These are phyloP conservation scores for Corinectria fuckeliana DNA, from an alignment of 2,329 filamentous ascomycete genomes.

Conservation along the genomic window DNA sequence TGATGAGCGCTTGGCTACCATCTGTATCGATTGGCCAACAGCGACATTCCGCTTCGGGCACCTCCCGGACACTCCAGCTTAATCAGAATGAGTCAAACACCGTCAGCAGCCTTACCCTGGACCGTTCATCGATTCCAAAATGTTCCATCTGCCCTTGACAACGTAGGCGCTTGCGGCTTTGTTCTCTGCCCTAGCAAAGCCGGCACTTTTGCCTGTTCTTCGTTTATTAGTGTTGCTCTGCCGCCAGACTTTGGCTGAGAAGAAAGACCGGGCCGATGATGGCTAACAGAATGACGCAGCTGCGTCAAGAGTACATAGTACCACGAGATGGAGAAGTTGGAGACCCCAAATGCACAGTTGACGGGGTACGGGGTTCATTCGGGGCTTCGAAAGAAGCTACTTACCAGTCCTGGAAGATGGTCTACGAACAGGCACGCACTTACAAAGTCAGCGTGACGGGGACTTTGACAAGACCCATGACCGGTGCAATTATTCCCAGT, in stretches of 20 bases:
- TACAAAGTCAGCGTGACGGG: neutral
- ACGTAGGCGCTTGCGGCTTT: neutral
- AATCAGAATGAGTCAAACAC: conserved; percentile 17
- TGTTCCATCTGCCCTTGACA: conserved; percentile 1
- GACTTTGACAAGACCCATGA: neutral
- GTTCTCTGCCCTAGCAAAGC: neutral
- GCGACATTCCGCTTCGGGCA: conserved; percentile 11
- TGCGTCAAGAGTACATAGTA: neutral
- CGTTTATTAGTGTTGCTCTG: conserved; percentile 3
- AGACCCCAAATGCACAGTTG: neutral
- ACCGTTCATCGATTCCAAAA: conserved; percentile 4
- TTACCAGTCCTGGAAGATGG: too few species aligned
- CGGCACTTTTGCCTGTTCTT: neutral
- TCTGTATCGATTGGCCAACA: conserved; percentile 6
- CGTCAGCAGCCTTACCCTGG: conserved; percentile 15
- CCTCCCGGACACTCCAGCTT: neutral
- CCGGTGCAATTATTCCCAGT: neutral
- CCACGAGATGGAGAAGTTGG: neutral
- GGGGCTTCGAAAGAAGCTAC: neutral
- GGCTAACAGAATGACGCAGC: neutral
- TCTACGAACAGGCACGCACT: neutral
- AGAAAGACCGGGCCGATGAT: neutral
- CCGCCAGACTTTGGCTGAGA: neutral
- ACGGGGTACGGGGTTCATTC: neutral
- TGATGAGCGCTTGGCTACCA: neutral